These are phyloP conservation scores for Haplosporangium gracile DNA, from an alignment of 192 early-diverging fungal species.

Conservation along the genomic window DNA sequence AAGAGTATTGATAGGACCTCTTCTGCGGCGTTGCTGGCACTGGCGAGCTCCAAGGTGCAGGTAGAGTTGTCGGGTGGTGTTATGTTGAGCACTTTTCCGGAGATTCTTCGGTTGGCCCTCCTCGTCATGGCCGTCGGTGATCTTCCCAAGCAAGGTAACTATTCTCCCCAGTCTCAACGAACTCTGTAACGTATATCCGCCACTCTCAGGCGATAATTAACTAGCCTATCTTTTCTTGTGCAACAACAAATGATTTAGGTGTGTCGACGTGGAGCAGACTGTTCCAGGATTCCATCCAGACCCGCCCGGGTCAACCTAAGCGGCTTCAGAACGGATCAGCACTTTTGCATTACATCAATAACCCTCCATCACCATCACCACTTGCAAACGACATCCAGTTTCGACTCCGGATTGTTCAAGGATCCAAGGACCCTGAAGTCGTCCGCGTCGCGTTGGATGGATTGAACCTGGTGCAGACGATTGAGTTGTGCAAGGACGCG, in stretches of 20 bases:
- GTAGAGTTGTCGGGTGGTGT: conserved; percentile 25
- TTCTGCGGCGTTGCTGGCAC: not conserved
- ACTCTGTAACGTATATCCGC: not conserved
- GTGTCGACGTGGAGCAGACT: conserved; percentile 37
- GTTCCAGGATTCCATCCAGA: conserved; percentile 18
- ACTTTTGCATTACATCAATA: not conserved
- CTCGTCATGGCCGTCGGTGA: conserved; percentile 29
- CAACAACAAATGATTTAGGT: conserved; percentile 5
- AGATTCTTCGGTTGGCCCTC: conserved; percentile 36
- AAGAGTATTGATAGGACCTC: not conserved
- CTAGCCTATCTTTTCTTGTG: not conserved
- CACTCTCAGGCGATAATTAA: too few relatives aligned
- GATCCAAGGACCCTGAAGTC: conserved; percentile 10
- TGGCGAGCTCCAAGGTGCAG: conserved; percentile 14
- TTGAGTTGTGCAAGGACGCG: conserved; percentile 28
- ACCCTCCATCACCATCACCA: not conserved
- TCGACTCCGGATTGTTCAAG: conserved; percentile 17
- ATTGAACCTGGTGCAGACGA: conserved; percentile 21
- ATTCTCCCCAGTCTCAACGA: too few relatives aligned
- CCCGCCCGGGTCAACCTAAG: conserved; percentile 11
- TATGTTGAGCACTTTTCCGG: conserved; percentile 22
- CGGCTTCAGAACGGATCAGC: conserved; percentile 16
- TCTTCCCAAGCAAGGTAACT: conserved; percentile 38
- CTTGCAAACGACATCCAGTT: conserved; percentile 19
- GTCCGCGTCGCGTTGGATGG: conserved; percentile 32